phyloP scores from a whole-genome alignment of 805 yeast genomes.

The Ogataea nitratoaversa region DNA sequence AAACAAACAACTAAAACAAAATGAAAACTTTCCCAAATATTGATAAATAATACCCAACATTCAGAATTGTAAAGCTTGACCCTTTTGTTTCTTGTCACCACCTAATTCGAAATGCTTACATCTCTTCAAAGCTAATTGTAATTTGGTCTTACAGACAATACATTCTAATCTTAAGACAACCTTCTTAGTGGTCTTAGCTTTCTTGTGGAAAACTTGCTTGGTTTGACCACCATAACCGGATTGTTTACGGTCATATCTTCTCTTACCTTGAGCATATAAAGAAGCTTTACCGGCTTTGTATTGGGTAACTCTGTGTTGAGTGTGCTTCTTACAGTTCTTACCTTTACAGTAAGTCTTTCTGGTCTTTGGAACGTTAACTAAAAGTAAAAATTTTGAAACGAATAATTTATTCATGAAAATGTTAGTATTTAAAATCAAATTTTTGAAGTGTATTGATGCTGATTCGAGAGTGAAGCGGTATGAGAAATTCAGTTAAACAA shows the following conservation, averaged over 20 bases:
- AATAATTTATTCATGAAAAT: neutral
- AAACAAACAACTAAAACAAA: slow-evolving; percentile 1
- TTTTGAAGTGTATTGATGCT: no score
- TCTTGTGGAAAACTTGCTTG: slow-evolving; percentile 99
- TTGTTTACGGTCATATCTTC: slow-evolving; percentile 99
- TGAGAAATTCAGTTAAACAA: no score
- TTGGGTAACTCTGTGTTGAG: slow-evolving; percentile 99
- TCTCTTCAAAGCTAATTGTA: slow-evolving; percentile 97
- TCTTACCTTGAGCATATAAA: slow-evolving; percentile 99
- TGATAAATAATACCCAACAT: no score
- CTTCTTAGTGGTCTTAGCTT: slow-evolving; percentile 99
- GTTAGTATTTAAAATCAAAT: no score
- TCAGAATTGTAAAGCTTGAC: slow-evolving; percentile 99
- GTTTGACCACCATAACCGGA: slow-evolving; percentile 99
- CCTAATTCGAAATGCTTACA: slow-evolving; percentile 99
- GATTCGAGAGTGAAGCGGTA: no score
- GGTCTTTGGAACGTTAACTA: slow-evolving; percentile 99
- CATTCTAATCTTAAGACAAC: slow-evolving; percentile 99
- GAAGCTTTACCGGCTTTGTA: slow-evolving; percentile 99
- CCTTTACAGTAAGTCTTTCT: slow-evolving; percentile 99
- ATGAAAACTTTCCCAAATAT: no score
- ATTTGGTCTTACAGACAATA: slow-evolving; percentile 97
- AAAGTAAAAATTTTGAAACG: slow-evolving; percentile 13
- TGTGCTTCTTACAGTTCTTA: slow-evolving; percentile 98
- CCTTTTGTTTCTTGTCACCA: slow-evolving; percentile 99